Evolutionary conservation across 2,329 filamentous ascomycete species (phyloP), one percentile per base, ranked within the genome.

Genomic region (Tolypocladium sp.): DNA sequence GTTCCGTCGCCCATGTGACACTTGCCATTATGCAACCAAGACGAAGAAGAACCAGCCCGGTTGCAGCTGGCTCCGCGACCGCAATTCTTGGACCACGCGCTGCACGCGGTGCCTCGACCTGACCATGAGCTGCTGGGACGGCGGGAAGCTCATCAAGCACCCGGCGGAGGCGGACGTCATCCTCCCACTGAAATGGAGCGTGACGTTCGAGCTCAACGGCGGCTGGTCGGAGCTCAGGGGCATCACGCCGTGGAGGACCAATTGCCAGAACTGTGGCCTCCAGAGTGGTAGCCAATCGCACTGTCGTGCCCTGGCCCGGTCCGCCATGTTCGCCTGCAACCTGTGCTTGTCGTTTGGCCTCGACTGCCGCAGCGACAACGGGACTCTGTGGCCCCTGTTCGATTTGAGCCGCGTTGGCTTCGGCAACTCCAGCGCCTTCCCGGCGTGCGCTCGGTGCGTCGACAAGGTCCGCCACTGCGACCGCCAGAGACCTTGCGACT

Each of bases 401-500:
- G 65, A 69, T 58, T 57, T 74, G 55, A 66, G 67, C 59, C 62
- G 63, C 4, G 68, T 74, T 12, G 72, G 72, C 52, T 69, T 72
- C 53, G 71, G 72, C 6, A 59, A 61, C 30, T 64, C 62, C 25
- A 58, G 65, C 57, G 60, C 68, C 13, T 73, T 68, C 59, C 44
- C 60, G 13, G 58, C 60, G 0, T 74, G 71, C 59, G 10, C 38
- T 1, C 59, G 59, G 20, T 74, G 72, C 61, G 17, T 56, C 4
- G 42, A 57, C 1, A 63, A 49, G 8, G 61, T 61, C 3, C 54
- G 66, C 1, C 64, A 67, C 57, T 76, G 74, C 59, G 74, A 76
- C 55, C 68, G 70, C 1, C 71, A 73, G 57, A 67, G 73, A 25
- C 74, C 74, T 1, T 76, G 74, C 58, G 71, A 75, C 56, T 71